phyloP scores from a whole-genome alignment of 164 flowering plant species.

The Vitis cinerea region DNA sequence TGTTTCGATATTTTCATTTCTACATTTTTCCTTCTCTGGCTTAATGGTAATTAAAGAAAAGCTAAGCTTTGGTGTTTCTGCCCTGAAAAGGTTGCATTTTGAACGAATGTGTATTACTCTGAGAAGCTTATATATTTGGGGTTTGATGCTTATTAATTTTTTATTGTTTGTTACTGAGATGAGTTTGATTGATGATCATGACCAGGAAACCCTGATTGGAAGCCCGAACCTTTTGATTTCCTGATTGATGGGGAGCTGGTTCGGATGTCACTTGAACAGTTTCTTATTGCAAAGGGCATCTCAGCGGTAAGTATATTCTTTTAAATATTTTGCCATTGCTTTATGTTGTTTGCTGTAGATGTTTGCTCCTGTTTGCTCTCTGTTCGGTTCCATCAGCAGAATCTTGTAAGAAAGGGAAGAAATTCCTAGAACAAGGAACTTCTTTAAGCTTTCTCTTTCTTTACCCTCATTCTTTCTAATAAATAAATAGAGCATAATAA shows the following conservation, averaged over 20 bases:
- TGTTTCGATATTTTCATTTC: no score
- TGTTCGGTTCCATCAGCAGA: not conserved
- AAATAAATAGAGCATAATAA: not conserved
- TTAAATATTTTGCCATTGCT: not conserved
- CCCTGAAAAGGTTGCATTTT: no score
- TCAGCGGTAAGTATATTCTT: slow-evolving; percentile 61
- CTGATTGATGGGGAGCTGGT: slow-evolving; percentile 81
- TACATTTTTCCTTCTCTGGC: no score
- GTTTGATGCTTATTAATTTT: not conserved
- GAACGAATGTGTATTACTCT: no score
- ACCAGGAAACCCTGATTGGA: slow-evolving; percentile 64
- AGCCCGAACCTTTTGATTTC: slow-evolving; percentile 77
- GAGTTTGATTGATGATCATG: slow-evolving; percentile 1
- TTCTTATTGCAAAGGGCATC: slow-evolving; percentile 89
- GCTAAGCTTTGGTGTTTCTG: no score
- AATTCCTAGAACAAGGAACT: not conserved
- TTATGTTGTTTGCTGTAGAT: not conserved
- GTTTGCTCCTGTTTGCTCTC: not conserved
- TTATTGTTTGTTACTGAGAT: not conserved
- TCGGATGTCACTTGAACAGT: slow-evolving; percentile 82
- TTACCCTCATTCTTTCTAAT: not conserved
- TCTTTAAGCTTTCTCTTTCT: not conserved
- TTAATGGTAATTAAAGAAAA: no score
- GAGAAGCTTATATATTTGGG: no score
- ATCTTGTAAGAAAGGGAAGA: not conserved